Conservation (phyloP, 306 rosid species). For the Vicia villosa region DNA sequence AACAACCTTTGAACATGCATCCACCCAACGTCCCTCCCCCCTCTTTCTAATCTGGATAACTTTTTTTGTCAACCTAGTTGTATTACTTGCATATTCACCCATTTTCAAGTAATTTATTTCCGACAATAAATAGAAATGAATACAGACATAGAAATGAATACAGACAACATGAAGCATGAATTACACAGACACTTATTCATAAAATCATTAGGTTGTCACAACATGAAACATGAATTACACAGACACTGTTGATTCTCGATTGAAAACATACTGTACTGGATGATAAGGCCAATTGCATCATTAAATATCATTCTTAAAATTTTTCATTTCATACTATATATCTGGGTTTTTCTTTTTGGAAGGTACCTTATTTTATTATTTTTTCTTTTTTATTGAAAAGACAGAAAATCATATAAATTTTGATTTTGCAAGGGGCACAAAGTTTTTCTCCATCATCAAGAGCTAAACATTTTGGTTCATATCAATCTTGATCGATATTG, state of each 20-base stretch:
- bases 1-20: no score
- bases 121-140: not conserved
- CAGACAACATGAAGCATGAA: constrained; percentile 14
- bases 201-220: no score
- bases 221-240: constrained; percentile 12
- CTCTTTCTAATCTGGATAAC: no score
- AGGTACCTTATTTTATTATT: not conserved
- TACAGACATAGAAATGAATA: not conserved
- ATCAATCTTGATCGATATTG: constrained; percentile 29
- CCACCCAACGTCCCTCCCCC: no score
- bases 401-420: not conserved
- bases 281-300: constrained; percentile 3
- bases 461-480: constrained; percentile 16
- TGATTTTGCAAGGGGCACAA: constrained; percentile 27
- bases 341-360: not conserved
- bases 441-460: constrained; percentile 33
- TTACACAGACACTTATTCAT: constrained; percentile 6
- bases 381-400: not conserved
- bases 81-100: not conserved
- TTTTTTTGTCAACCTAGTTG: not conserved
- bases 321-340: not conserved
- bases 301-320: constrained; percentile 6
- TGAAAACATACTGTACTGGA: not conserved
- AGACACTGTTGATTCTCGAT: not conserved
- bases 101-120: not conserved